These are phyloP conservation scores for Coemansia sp. DNA, from an alignment of 192 early-diverging fungal genomes.

Conservation along the genomic window DNA sequence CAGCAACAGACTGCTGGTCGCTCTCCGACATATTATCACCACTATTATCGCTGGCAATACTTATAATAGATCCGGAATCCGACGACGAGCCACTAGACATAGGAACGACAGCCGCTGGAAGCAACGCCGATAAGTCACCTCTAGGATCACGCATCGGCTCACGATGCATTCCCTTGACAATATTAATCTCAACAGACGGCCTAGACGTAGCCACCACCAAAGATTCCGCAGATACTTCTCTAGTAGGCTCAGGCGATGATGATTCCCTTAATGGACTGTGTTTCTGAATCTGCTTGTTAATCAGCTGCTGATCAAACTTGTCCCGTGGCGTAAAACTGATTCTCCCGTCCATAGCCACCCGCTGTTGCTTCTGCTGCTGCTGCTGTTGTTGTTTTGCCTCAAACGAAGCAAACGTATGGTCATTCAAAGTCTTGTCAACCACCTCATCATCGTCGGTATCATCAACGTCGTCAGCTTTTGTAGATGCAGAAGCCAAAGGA, in stretches of 20 bases:
- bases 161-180: conserved; percentile 25
- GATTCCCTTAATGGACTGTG: not conserved
- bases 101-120: not conserved
- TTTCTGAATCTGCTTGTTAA: conserved; percentile 3
- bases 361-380: no score
- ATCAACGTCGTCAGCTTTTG: not conserved
- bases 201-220: not conserved
- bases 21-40: conserved; percentile 1
- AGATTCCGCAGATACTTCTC: not conserved
- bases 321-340: conserved; percentile 38
- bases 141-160: conserved; percentile 45
- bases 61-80: not conserved
- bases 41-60: conserved; percentile 19
- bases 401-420: not conserved
- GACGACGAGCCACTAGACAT: conserved; percentile 3
- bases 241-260: not conserved
- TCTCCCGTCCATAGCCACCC: conserved; percentile 17
- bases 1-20: conserved; percentile 3
- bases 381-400: not conserved
- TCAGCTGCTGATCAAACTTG: conserved; percentile 17
- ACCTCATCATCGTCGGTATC: not conserved
- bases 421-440: not conserved
- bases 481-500: not conserved
- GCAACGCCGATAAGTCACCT: conserved; percentile 35
- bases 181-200: conserved; percentile 31